Evolutionary conservation across 148 eudicot species (phyloP).

Genomic region (Rhododendron henanense): DNA sequence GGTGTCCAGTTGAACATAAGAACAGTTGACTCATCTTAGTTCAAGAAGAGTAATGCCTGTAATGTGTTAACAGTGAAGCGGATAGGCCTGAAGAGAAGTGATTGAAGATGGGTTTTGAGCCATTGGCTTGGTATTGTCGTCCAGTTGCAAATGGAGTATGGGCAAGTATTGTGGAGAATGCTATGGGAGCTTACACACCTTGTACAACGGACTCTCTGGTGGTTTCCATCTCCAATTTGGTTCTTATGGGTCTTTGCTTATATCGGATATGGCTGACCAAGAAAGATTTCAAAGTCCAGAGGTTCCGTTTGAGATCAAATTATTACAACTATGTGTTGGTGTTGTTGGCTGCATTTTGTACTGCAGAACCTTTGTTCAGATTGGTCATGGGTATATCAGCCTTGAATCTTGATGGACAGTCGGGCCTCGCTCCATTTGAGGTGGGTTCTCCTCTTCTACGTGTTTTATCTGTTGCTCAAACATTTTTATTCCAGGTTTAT

Average conservation of each 20-base stretch:
- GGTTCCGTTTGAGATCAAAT: conserved; percentile 66
- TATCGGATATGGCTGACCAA: conserved; percentile 76
- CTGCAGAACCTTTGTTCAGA: conserved; percentile 82
- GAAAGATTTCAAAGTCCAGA: conserved; percentile 51
- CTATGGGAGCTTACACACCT: conserved; percentile 86
- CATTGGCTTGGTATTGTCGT: conserved; percentile 82
- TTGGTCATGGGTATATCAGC: conserved; percentile 82
- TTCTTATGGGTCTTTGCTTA: conserved; percentile 57
- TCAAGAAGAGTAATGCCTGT: background rate
- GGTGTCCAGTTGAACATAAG: background rate
- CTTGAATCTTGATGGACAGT: conserved; percentile 72
- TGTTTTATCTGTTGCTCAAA: background rate
- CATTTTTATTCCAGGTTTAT: background rate
- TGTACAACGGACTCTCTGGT: conserved; percentile 77
- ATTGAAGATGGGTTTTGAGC: conserved; percentile 61
- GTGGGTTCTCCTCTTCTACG: conserved; percentile 28
- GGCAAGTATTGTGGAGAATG: conserved; percentile 62
- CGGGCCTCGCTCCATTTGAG: conserved; percentile 81
- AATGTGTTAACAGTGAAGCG: background rate
- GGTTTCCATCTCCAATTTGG: conserved; percentile 55
- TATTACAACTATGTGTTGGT: conserved; percentile 67
- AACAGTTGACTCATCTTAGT: background rate
- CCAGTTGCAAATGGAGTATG: conserved; percentile 87
- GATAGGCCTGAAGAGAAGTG: background rate
- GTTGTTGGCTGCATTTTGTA: conserved; percentile 61